Evolutionary conservation across 306 rosid species (phyloP), one percentile per base, ranked within the genome.

Genomic region (Senna siamea): DNA sequence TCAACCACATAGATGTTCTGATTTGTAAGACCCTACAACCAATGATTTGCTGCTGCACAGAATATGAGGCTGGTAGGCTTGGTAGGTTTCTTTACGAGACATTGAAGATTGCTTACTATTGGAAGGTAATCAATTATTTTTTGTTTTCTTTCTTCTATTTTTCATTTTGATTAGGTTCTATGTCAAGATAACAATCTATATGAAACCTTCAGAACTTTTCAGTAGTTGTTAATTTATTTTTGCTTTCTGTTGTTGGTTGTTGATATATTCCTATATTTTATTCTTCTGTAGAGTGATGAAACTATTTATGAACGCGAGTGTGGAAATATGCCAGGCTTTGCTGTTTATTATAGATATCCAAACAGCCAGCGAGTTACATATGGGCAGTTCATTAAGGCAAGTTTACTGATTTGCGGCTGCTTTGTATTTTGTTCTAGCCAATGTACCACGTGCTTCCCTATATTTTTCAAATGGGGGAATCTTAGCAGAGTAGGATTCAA

Each of bases 291-390:
- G 99, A 90, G 96, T 73, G 99, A 90, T 77, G 99, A 94, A 84
- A 85, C 99, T 76, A 70, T 94, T 74, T 94, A 94, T 80, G 99
- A 94, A 76, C 93, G 96, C 12, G 99, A 94, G 68, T 94, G 99
- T 70, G 97, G 99, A 83, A 94, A 94, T 85, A 94, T 88, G 99
- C 99, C 99, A 1, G 99, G 99, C 59, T 94, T 94, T 82, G 97
- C 99, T 44, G 97, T 94, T 58, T 94, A 92, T 85, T 94, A 94
- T 76, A 86, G 99, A 85, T 87, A 84, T 83, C 99, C 99, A 18
- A 85, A 94, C 80, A 87, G 96, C 80, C 96, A 92, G 78, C 87
- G 99, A 65, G 99, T 94, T 74, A 84, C 93, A 11, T 94, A 89
- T 63, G 93, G 93, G 78, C 99, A 94, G 78, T 94, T 94, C 85